Conservation (phyloP, 2,329 filamentous ascomycete species). For the Orbilia javanica region DNA sequence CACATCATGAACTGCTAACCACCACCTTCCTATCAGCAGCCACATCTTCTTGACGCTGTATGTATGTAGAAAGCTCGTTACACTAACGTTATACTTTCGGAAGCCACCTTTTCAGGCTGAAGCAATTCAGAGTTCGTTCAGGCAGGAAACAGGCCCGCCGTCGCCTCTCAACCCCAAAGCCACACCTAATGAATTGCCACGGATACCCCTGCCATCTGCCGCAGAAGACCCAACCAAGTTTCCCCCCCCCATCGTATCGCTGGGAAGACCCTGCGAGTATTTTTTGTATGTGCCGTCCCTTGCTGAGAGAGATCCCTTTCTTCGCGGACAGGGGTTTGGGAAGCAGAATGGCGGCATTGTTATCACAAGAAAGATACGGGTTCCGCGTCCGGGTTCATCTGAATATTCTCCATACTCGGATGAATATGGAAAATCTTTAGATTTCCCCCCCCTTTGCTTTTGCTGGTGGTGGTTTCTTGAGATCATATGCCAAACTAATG, state of each 20-base stretch:
- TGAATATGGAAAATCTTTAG: slow-evolving; percentile 19
- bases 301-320: slow-evolving; percentile 49
- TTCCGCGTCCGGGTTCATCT: slow-evolving; percentile 15
- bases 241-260: slow-evolving; percentile 22
- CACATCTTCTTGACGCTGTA: slow-evolving; percentile 4
- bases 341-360: slow-evolving; percentile 25
- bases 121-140: slow-evolving; percentile 10
- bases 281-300: slow-evolving; percentile 46
- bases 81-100: background rate
- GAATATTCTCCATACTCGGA: slow-evolving; percentile 20
- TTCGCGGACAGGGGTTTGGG: slow-evolving; percentile 35
- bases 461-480: background rate
- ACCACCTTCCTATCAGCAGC: slow-evolving; percentile 2
- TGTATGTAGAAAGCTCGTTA: background rate
- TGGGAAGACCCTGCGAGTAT: slow-evolving; percentile 44
- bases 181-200: slow-evolving; percentile 40
- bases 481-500: slow-evolving; percentile 20
- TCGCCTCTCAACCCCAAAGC: slow-evolving; percentile 28
- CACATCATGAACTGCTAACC: background rate
- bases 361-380: slow-evolving; percentile 28
- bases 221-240: slow-evolving; percentile 31
- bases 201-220: slow-evolving; percentile 38
- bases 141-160: slow-evolving; percentile 26
- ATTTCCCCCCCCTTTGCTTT: background rate
- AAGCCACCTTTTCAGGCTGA: slow-evolving; percentile 25